phyloP scores from a whole-genome alignment of 164 flowering plant genomes.

The Magnolia kwangsiensis region DNA sequence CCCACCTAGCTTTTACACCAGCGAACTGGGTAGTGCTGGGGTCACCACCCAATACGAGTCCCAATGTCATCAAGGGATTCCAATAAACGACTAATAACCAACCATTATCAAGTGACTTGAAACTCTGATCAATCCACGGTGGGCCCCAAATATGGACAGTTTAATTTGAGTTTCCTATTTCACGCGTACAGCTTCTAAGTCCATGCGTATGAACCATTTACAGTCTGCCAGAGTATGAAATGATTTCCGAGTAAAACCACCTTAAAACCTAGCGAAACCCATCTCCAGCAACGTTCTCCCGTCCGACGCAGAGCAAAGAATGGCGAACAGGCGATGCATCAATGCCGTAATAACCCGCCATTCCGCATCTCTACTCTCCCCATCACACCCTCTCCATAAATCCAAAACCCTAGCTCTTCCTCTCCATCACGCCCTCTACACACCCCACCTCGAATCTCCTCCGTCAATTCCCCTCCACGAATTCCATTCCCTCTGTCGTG shows the following conservation, averaged over 20 bases:
- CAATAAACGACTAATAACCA: too few relatives aligned
- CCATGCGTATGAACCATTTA: not conserved
- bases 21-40: too few relatives aligned
- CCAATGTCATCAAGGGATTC: too few relatives aligned
- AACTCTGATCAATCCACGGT: too few relatives aligned
- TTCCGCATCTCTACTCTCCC: conserved; percentile 3
- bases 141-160: too few relatives aligned
- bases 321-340: conserved; percentile 55
- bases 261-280: not conserved
- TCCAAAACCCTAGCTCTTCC: conserved; percentile 5
- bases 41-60: too few relatives aligned
- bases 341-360: conserved; percentile 32
- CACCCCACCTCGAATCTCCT: conserved; percentile 9
- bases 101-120: too few relatives aligned
- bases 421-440: conserved; percentile 10
- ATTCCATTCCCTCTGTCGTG: conserved; percentile 1
- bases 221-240: not conserved
- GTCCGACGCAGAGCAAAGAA: conserved; percentile 7
- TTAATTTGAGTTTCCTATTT: too few relatives aligned
- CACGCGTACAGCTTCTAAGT: too few relatives aligned
- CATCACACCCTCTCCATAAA: conserved; percentile 1
- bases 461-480: conserved; percentile 7
- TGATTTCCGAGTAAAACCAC: not conserved
- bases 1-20: too few relatives aligned
- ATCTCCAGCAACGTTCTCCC: conserved; percentile 6